Percentiles rank a stretch among this genome's conserved stretches.
These are phyloP conservation scores for Mycothermus thermophilus DNA, from an alignment of 495 filamentous ascomycete species.

Conservation along the genomic window DNA sequence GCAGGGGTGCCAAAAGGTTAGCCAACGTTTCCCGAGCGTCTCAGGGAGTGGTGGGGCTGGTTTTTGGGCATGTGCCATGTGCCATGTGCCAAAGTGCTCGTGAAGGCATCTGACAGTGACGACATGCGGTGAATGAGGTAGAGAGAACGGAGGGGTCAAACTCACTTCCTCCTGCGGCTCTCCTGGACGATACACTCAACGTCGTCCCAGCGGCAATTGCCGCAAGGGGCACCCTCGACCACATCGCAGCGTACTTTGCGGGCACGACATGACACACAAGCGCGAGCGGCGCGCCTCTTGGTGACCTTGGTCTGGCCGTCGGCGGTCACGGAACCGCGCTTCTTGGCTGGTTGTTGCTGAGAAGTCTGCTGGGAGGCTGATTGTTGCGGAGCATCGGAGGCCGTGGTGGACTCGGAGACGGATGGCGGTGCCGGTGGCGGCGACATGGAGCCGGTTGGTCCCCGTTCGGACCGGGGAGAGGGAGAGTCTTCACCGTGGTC, in stretches of 20 bases:
- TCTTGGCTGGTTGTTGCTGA: slow-evolving; percentile 23
- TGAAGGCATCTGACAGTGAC: slow-evolving; percentile 14
- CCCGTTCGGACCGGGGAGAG: slow-evolving; percentile 3
- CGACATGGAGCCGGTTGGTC: slow-evolving; percentile 5
- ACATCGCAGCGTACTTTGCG: slow-evolving; percentile 94
- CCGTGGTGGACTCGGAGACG: slow-evolving; percentile 3
- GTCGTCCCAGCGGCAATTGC: slow-evolving; percentile 77
- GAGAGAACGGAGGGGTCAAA: slow-evolving; percentile 6
- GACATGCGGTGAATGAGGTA: slow-evolving; percentile 1
- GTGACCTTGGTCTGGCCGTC: slow-evolving; percentile 24
- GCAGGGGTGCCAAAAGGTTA: slow-evolving; percentile 11
- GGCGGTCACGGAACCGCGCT: slow-evolving; percentile 15
- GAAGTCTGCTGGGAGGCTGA: no score
- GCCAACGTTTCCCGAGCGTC: no score
- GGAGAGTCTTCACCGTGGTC: slow-evolving; percentile 7
- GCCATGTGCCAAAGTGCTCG: no score
- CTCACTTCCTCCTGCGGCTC: slow-evolving; percentile 80
- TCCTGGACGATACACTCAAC: slow-evolving; percentile 82
- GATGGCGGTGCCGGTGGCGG: slow-evolving; percentile 3
- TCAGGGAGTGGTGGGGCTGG: no score
- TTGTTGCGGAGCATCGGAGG: no score
- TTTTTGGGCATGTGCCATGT: no score
- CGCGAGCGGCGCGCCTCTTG: slow-evolving; percentile 74
- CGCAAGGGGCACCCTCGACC: slow-evolving; percentile 75
- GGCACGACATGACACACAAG: slow-evolving; percentile 73